These are phyloP conservation scores for Chalciporus sp. DNA, from an alignment of 1,284 basidiomycete genomes.

Conservation along the genomic window DNA sequence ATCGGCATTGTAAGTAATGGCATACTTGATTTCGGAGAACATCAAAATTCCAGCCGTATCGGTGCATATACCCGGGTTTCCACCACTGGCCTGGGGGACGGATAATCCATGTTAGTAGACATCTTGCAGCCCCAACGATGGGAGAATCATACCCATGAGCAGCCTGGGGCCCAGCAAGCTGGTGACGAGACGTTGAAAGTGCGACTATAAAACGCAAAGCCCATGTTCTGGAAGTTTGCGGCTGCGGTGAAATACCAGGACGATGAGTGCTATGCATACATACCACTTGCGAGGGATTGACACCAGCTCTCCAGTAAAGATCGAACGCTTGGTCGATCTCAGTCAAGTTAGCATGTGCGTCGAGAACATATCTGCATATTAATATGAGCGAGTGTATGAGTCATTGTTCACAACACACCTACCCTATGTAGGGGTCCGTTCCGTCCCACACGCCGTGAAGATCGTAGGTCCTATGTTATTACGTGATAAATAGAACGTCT, in stretches of 20 bases:
- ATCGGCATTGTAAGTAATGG: neutral
- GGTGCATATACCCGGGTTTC: neutral
- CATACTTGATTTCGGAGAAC: neutral
- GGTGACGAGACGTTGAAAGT: constrained; percentile 1
- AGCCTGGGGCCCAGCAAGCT: constrained; percentile 1
- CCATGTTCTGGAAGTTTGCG: neutral
- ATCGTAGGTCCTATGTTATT: neutral
- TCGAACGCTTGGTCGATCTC: constrained; percentile 3
- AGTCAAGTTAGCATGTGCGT: constrained; percentile 1
- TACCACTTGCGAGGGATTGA: constrained; percentile 1
- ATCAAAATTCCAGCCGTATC: neutral
- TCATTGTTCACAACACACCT: neutral
- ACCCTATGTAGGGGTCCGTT: neutral
- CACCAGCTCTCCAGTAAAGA: constrained; percentile 2
- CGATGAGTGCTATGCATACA: neutral
- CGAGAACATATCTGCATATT: neutral
- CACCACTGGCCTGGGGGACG: neutral
- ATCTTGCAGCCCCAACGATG: neutral
- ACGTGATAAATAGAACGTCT: neutral
- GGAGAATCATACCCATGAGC: neutral
- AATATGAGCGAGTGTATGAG: neutral
- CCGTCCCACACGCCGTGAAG: constrained; percentile 4
- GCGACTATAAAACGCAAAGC: constrained; percentile 2
- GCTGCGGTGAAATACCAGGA: neutral
- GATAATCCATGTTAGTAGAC: neutral